Percentiles rank a stretch among this genome's conserved stretches.
These are phyloP conservation scores for Pyronema domesticum DNA, from an alignment of 495 filamentous ascomycete species.

Conservation along the genomic window DNA sequence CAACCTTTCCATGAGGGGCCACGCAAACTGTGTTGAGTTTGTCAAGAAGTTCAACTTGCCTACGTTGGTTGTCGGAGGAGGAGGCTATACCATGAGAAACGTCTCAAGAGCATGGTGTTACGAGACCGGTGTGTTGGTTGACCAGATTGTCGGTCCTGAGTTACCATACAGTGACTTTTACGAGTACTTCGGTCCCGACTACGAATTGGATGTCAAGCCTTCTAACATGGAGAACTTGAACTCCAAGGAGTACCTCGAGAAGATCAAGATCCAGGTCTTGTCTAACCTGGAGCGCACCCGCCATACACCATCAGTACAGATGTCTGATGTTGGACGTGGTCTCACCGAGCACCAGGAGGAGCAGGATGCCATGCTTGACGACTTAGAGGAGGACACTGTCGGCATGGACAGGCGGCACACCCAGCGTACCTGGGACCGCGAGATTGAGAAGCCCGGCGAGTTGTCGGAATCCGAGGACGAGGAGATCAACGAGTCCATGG, in stretches of 20 bases:
- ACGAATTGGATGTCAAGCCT: slow-evolving; percentile 80
- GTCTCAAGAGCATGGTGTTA: slow-evolving; percentile 94
- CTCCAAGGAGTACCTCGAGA: slow-evolving; percentile 80
- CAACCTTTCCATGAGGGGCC: slow-evolving; percentile 92
- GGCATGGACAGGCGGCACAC: slow-evolving; percentile 73
- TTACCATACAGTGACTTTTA: slow-evolving; percentile 99
- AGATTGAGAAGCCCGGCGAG: slow-evolving; percentile 54
- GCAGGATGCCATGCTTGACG: slow-evolving; percentile 71
- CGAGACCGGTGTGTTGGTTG: slow-evolving; percentile 82
- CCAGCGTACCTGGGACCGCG: slow-evolving; percentile 67
- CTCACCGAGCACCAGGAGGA: slow-evolving; percentile 53
- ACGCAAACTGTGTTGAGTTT: slow-evolving; percentile 93
- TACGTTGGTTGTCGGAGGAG: slow-evolving; percentile 80
- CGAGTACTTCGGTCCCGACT: slow-evolving; percentile 97
- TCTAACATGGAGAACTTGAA: slow-evolving; percentile 99
- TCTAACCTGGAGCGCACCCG: slow-evolving; percentile 83
- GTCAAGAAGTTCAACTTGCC: slow-evolving; percentile 86
- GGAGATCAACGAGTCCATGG: slow-evolving; percentile 56
- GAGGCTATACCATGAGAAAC: slow-evolving; percentile 98
- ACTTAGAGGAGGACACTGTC: slow-evolving; percentile 66
- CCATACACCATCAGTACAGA: slow-evolving; percentile 81
- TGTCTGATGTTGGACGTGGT: slow-evolving; percentile 80
- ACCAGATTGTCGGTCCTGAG: slow-evolving; percentile 54
- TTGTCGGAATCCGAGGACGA: slow-evolving; percentile 76
- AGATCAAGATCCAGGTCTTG: slow-evolving; percentile 80